These are phyloP conservation scores for Globisporangium viniferum DNA, from an alignment of 352 stramenopile genomes.

Conservation along the genomic window DNA sequence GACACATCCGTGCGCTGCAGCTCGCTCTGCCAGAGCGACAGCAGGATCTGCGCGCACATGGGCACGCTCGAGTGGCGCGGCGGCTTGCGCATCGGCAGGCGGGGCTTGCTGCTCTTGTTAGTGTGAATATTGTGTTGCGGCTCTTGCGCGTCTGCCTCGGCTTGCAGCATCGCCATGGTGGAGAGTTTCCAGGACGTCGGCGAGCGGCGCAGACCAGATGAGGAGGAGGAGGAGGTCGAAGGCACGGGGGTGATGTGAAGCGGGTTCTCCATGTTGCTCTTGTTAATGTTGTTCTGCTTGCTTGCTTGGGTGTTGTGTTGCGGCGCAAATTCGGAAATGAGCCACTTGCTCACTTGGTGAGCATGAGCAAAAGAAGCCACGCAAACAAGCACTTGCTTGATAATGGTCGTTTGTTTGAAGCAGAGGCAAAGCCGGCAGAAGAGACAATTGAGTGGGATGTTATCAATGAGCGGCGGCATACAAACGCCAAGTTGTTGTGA, in stretches of 20 bases:
- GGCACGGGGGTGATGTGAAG: constrained; percentile 28
- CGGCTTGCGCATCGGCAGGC: constrained; percentile 42
- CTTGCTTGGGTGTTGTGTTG: neutral
- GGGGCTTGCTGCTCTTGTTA: constrained; percentile 19
- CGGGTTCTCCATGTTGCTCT: constrained; percentile 32
- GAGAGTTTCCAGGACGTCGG: constrained; percentile 47
- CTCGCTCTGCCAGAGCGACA: constrained; percentile 63
- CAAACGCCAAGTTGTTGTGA: neutral
- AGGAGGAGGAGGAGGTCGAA: constrained; percentile 15
- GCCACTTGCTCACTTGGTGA: neutral
- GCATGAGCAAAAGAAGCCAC: constrained; percentile 1
- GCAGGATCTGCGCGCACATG: constrained; percentile 63
- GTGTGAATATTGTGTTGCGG: neutral
- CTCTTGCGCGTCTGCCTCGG: constrained; percentile 14
- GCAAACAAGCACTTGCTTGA: neutral
- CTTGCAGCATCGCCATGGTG: constrained; percentile 45
- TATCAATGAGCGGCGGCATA: neutral
- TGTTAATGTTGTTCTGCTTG: neutral
- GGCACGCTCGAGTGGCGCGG: constrained; percentile 63
- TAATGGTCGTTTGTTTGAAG: constrained; percentile 9
- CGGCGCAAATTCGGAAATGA: constrained; percentile 17
- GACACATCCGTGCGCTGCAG: constrained; percentile 52
- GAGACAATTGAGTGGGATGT: constrained; percentile 3
- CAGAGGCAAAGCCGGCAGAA: constrained; percentile 9
- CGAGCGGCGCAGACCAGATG: constrained; percentile 42